Base-by-base conservation (phyloP, 2,329 filamentous ascomycete genomes). In the Paecilomyces sp. region DNA sequence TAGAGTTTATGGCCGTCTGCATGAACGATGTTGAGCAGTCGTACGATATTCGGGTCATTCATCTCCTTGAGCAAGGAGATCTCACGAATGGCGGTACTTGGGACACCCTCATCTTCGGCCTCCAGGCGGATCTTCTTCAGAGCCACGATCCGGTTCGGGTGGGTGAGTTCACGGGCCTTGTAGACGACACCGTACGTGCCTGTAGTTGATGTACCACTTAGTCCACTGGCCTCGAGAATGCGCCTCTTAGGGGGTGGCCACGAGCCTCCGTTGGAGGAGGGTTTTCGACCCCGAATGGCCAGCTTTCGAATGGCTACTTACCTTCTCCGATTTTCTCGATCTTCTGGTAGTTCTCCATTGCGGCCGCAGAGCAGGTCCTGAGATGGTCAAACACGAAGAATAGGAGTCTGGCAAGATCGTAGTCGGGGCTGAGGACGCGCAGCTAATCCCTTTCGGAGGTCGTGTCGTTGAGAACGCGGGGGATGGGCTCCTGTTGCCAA, bases 271-370 rank as follows among this genome's bases (percentile, higher is more conserved):
- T 57, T 41, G 55, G 36, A 41, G 24, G 7, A 25, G 36, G 6
- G 36, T 9, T 47, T 18, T 9, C 2, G 41, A 41, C n/a, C 41
- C n/a, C 41, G n/a, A 18, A 9, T 18, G 13, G 41, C 41, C 3
- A 47, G 41, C 41, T 47, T 33, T 47, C 41, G 41, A 52, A 24
- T 52, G 33, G 25, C 41, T 57, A 74, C 84, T 69, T 79, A 94
- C 92, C 92, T 85, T 96, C 92, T 77, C 92, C 92, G 71, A 96
- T 92, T 83, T 96, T 96, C 81, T 96, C 92, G 71, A 96, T 85
- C 80, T 95, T 95, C 79, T 96, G 90, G 77, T 96, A 96, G 79
- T 96, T 95, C 77, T 96, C 91, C 92, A 96, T 96, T 74, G 60
- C 34, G 56, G 24, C 24, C 24, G 22, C 22, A 53, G 51, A 25